A percentile compares a stretch with the other conserved stretches of the same genome.
These are phyloP conservation scores for Trichoderma aggressivum DNA, from an alignment of 2,329 filamentous ascomycete genomes.

Conservation along the genomic window DNA sequence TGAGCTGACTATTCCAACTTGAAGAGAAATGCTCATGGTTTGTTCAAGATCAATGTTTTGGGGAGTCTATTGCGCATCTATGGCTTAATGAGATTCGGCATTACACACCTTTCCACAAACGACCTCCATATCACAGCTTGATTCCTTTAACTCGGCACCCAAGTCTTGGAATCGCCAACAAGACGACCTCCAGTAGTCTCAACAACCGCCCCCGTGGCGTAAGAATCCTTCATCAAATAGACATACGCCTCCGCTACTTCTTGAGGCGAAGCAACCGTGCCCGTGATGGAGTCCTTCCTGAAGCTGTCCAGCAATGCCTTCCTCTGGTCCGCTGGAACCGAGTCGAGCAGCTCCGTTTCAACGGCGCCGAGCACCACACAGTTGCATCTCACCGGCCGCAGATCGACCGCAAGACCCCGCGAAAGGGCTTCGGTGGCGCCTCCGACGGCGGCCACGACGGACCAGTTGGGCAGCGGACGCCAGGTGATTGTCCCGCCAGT, in stretches of 20 bases:
- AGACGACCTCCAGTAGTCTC: conserved; percentile 27
- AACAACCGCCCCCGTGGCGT: conserved; percentile 35
- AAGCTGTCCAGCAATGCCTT: conserved; percentile 18
- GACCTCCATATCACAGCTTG: neutral
- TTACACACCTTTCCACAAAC: neutral
- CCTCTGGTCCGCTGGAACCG: conserved; percentile 21
- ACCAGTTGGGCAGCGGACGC: conserved; percentile 51
- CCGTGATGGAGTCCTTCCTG: conserved; percentile 22
- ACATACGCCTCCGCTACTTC: conserved; percentile 44
- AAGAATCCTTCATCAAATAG: conserved; percentile 42
- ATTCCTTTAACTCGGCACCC: neutral
- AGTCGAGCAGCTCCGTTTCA: conserved; percentile 41
- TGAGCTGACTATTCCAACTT: neutral
- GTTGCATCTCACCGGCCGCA: conserved; percentile 63
- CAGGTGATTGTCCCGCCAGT: conserved; percentile 53
- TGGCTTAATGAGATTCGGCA: neutral
- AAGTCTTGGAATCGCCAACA: conserved; percentile 23
- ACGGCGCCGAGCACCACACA: conserved; percentile 54
- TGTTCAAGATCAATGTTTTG: neutral
- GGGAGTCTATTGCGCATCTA: neutral
- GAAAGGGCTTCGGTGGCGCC: conserved; percentile 52
- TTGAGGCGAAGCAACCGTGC: conserved; percentile 32
- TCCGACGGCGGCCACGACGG: conserved; percentile 45
- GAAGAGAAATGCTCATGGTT: neutral
- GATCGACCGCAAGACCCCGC: conserved; percentile 57